Conservation (phyloP, 2,329 filamentous ascomycete genomes). For the Penicillium sp. region DNA sequence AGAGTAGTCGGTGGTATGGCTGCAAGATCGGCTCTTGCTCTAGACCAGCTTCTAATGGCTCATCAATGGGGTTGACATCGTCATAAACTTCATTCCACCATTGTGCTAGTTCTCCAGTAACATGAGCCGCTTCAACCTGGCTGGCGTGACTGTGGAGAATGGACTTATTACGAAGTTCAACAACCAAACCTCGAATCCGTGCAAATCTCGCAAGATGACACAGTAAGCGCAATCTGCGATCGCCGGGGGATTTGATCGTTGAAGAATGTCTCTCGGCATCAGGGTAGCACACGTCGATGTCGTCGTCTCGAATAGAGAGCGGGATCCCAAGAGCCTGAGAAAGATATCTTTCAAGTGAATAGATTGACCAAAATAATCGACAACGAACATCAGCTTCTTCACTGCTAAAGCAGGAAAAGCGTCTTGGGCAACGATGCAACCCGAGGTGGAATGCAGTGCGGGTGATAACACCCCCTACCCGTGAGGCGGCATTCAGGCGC, state of each 20-base stretch:
- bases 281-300: constrained; percentile 58
- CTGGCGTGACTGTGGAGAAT: constrained; percentile 47
- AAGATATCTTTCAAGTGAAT: constrained; percentile 55
- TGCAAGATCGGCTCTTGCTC: constrained; percentile 18
- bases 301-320: constrained; percentile 55
- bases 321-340: constrained; percentile 58
- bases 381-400: constrained; percentile 51
- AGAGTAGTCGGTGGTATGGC: constrained; percentile 42
- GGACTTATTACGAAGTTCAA: constrained; percentile 54
- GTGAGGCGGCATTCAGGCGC: constrained; percentile 56
- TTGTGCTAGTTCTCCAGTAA: constrained; percentile 50
- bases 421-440: constrained; percentile 57
- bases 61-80: constrained; percentile 43
- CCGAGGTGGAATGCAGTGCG: constrained; percentile 58
- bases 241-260: background rate
- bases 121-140: constrained; percentile 44
- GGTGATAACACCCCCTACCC: constrained; percentile 55
- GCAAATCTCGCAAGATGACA: constrained; percentile 49
- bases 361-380: constrained; percentile 58
- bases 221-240: constrained; percentile 38
- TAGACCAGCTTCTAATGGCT: constrained; percentile 2
- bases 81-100: constrained; percentile 57
- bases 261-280: constrained; percentile 47
- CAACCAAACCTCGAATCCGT: constrained; percentile 50
- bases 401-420: constrained; percentile 51